Evolutionary conservation across 768 basidiomycete species (phyloP).

Genomic region (Leucocoprinus birnbaumii): DNA sequence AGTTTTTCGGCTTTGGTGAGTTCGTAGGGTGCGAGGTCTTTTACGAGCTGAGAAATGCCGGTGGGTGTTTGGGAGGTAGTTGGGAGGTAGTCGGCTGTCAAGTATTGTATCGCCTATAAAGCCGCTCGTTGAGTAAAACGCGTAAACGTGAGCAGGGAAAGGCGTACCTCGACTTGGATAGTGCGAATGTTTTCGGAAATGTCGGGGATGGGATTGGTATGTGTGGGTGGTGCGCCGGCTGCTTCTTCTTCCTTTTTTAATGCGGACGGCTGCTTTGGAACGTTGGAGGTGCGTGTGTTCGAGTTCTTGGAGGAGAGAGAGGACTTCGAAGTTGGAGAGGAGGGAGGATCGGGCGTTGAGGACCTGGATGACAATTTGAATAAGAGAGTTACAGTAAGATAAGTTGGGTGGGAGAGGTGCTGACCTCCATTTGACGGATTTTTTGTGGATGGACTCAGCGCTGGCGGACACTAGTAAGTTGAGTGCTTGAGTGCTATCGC

Average conservation of each 20-base stretch:
- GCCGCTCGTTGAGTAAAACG: too few species aligned
- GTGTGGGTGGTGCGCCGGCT: conserved; percentile 22
- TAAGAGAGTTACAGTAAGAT: too few species aligned
- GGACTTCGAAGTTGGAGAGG: conserved; percentile 86
- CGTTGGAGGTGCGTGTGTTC: conserved; percentile 71
- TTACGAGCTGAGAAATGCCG: conserved; percentile 64
- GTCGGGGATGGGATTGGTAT: conserved; percentile 34
- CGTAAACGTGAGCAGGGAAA: background rate
- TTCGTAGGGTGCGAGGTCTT: conserved; percentile 60
- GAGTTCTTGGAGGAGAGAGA: conserved; percentile 71
- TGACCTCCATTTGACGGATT: conserved; percentile 3
- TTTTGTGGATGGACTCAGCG: background rate
- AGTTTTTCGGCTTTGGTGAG: conserved; percentile 92
- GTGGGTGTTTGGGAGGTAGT: conserved; percentile 61
- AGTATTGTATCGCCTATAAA: conserved; percentile 78
- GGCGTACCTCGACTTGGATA: conserved; percentile 75
- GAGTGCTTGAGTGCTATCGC: too few species aligned
- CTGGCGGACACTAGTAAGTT: too few species aligned
- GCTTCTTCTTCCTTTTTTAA: conserved; percentile 78
- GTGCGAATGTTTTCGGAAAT: conserved; percentile 81
- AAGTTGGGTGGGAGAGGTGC: background rate
- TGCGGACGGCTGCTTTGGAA: conserved; percentile 64
- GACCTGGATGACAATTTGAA: conserved; percentile 46
- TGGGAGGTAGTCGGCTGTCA: conserved; percentile 73
- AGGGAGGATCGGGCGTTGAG: conserved; percentile 73